Percentiles rank a stretch among this genome's conserved stretches.
Evolutionary conservation across 768 basidiomycete species (phyloP).

Genomic region (Mycena olivaceomarginata): DNA sequence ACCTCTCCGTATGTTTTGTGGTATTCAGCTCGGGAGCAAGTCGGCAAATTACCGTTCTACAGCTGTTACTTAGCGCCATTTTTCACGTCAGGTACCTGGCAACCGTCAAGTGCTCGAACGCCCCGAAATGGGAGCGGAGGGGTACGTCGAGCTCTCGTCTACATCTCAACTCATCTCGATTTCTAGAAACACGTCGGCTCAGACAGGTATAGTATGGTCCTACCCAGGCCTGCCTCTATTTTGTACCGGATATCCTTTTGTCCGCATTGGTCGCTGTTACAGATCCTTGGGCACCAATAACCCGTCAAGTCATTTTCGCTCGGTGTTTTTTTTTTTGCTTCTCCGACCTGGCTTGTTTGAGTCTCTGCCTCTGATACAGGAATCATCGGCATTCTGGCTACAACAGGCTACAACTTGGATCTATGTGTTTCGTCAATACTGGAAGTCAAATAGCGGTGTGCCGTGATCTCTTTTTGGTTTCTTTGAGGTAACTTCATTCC

Average conservation of each 20-base stretch:
- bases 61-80: constrained; percentile 17
- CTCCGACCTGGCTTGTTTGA: no score
- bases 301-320: no score
- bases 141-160: constrained; percentile 2
- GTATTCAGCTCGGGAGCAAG: neutral
- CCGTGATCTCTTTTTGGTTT: no score
- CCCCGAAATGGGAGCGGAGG: constrained; percentile 28
- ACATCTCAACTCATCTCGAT: constrained; percentile 4
- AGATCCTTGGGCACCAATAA: no score
- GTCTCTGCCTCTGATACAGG: no score
- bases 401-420: no score
- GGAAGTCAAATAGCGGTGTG: no score
- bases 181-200: constrained; percentile 12
- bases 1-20: constrained; percentile 9
- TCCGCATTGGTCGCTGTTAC: neutral
- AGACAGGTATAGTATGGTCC: neutral
- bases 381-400: no score
- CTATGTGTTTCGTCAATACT: no score
- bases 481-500: no score
- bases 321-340: no score
- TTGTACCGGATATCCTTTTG: constrained; percentile 23
- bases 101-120: constrained; percentile 20
- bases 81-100: constrained; percentile 21
- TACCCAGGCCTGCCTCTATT: neutral
- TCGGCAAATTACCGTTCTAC: constrained; percentile 3